Evolutionary conservation across 768 basidiomycete genomes (phyloP).

Genomic region (Pulveroboletus ravenelii): DNA sequence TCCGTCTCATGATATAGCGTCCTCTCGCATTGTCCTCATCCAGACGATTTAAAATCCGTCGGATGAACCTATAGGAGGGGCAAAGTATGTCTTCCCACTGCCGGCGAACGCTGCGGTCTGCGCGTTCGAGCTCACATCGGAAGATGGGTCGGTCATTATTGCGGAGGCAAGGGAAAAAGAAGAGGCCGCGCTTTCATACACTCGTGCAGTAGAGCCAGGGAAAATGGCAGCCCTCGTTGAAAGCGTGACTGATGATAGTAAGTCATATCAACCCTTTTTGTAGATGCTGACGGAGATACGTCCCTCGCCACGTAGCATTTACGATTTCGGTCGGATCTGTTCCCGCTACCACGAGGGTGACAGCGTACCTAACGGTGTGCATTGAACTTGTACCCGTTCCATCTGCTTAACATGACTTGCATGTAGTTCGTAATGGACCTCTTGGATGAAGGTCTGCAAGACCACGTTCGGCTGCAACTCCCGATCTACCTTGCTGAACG

Average conservation of each 20-base stretch:
- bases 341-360: constrained; percentile 38
- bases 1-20: constrained; percentile 35
- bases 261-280: constrained; percentile 16
- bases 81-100: constrained; percentile 56
- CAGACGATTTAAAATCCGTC: constrained; percentile 41
- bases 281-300: not conserved
- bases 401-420: not conserved
- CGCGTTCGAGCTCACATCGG: constrained; percentile 45
- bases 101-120: constrained; percentile 53
- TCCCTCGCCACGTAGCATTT: constrained; percentile 38
- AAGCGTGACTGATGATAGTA: constrained; percentile 49
- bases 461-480: constrained; percentile 52
- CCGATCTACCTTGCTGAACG: constrained; percentile 50
- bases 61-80: constrained; percentile 36
- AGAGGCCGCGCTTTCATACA: constrained; percentile 37
- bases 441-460: constrained; percentile 42
- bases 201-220: constrained; percentile 38
- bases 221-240: constrained; percentile 43
- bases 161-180: constrained; percentile 47
- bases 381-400: not conserved
- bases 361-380: constrained; percentile 41
- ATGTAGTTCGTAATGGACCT: constrained; percentile 50
- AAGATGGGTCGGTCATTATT: constrained; percentile 39
- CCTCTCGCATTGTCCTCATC: constrained; percentile 39
- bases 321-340: constrained; percentile 56